Percentiles rank a stretch among this genome's conserved stretches.
phyloP scores from a whole-genome alignment of 2,329 filamentous ascomycete genomes.

The Colletotrichum sp. region DNA sequence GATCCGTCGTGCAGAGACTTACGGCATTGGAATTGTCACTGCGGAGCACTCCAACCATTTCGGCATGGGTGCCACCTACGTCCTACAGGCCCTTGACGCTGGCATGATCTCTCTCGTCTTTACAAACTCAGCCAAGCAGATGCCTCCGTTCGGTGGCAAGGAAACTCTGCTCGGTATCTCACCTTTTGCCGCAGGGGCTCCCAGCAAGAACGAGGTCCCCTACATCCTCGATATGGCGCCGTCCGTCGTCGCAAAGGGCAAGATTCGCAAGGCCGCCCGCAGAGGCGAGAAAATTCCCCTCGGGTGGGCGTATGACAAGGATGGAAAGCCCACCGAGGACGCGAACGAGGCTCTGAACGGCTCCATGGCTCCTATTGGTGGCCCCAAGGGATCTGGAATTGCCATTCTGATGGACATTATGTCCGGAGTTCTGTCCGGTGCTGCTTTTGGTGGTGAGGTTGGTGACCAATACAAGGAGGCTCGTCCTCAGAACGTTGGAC shows the following conservation, averaged over 20 bases:
- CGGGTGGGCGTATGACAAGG: constrained; percentile 77
- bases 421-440: constrained; percentile 77
- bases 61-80: constrained; percentile 82
- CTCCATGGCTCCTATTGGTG: constrained; percentile 86
- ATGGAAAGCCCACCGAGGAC: constrained; percentile 72
- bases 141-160: constrained; percentile 73
- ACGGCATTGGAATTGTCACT: constrained; percentile 77
- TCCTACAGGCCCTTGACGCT: constrained; percentile 76
- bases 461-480: constrained; percentile 77
- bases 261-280: constrained; percentile 72
- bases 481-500: constrained; percentile 71
- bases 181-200: constrained; percentile 78
- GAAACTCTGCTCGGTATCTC: constrained; percentile 74
- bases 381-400: constrained; percentile 79
- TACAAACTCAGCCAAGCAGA: constrained; percentile 73
- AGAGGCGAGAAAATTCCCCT: constrained; percentile 70
- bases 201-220: constrained; percentile 55
- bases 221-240: constrained; percentile 82
- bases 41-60: constrained; percentile 83
- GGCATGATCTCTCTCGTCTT: constrained; percentile 74
- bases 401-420: constrained; percentile 91
- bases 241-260: constrained; percentile 69
- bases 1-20: constrained; percentile 66
- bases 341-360: constrained; percentile 73
- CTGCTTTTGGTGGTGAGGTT: constrained; percentile 79